phyloP scores from a whole-genome alignment of 2,329 filamentous ascomycete species.

The Aureobasidium sp. region DNA sequence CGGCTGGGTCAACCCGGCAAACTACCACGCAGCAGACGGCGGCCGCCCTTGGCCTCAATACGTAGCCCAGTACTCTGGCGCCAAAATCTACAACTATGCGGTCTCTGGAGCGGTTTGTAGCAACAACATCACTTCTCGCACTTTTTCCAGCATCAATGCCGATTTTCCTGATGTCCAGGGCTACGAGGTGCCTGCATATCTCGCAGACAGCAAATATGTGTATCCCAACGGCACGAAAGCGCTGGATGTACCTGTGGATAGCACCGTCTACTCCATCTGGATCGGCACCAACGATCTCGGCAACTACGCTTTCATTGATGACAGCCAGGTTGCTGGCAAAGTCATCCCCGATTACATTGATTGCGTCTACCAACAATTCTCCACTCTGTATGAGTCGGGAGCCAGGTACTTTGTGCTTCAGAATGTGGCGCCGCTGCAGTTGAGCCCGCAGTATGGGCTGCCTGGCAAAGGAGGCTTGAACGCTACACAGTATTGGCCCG shows the following conservation, averaged over 20 bases:
- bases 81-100: conserved; percentile 60
- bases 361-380: conserved; percentile 60
- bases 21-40: conserved; percentile 51
- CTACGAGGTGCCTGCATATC: conserved; percentile 43
- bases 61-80: conserved; percentile 53
- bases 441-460: conserved; percentile 59
- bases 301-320: conserved; percentile 56
- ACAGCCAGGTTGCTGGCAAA: conserved; percentile 53
- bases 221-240: conserved; percentile 33
- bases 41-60: conserved; percentile 64
- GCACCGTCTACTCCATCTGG: conserved; percentile 70
- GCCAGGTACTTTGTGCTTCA: conserved; percentile 66
- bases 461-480: conserved; percentile 39
- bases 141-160: conserved; percentile 43
- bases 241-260: conserved; percentile 42
- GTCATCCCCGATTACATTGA: conserved; percentile 59
- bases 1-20: conserved; percentile 46
- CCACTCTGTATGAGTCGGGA: conserved; percentile 57
- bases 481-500: conserved; percentile 40
- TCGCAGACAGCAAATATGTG: conserved; percentile 35
- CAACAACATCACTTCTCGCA: conserved; percentile 57
- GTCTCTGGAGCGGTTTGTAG: conserved; percentile 67
- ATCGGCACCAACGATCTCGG: conserved; percentile 79
- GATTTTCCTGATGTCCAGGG: conserved; percentile 51
- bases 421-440: conserved; percentile 60